phyloP scores from a whole-genome alignment of 179 eudicot species.

The Vitellaria paradoxa region DNA sequence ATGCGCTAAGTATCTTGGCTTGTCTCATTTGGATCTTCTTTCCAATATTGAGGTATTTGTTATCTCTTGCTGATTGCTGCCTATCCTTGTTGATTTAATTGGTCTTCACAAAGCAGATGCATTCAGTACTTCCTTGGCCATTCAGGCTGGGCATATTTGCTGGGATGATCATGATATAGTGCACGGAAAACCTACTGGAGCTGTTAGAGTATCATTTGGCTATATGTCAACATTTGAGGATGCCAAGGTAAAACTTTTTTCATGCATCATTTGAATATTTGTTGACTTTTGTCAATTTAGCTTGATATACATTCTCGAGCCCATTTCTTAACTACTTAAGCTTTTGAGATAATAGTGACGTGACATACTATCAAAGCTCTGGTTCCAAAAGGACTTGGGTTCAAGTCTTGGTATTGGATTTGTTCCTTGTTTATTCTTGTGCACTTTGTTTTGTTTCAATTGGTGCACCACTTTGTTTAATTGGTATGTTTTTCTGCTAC shows the following conservation, averaged over 20 bases:
- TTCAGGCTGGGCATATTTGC: constrained; percentile 91
- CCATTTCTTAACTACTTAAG: no score
- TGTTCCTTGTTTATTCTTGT: no score
- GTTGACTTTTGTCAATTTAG: not conserved
- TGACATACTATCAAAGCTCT: no score
- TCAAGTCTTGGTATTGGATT: no score
- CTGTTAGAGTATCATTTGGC: constrained; percentile 92
- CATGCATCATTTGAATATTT: constrained; percentile 4
- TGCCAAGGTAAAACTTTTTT: constrained; percentile 55
- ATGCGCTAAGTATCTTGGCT: constrained; percentile 90
- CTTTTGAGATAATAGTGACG: no score
- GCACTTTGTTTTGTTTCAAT: no score
- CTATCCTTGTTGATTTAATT: constrained; percentile 5
- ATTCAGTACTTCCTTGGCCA: constrained; percentile 17
- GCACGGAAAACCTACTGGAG: constrained; percentile 95
- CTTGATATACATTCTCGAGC: no score
- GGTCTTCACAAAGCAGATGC: not conserved
- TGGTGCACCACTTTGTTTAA: no score
- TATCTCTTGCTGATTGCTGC: constrained; percentile 13
- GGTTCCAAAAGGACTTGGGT: no score
- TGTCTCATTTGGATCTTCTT: constrained; percentile 84
- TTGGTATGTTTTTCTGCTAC: no score
- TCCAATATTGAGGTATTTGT: constrained; percentile 80
- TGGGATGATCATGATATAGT: constrained; percentile 94
- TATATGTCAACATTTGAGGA: constrained; percentile 99